Conservation (phyloP, 805 yeast genomes). For the Soucietia sequanensis region DNA sequence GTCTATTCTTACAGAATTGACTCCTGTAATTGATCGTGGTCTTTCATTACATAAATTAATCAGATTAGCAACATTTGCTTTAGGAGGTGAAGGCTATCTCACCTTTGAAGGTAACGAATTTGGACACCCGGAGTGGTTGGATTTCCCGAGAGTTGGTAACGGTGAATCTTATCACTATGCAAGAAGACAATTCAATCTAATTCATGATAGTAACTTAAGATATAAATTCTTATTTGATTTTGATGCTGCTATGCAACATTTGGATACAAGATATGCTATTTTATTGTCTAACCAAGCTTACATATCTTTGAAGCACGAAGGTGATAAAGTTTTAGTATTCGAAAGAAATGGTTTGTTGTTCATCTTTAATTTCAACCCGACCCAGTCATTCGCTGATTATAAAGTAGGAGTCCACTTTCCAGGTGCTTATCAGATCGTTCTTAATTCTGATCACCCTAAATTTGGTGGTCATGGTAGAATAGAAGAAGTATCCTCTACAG, state of each 20-base stretch:
- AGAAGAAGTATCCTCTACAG: constrained; percentile 39
- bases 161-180: constrained; percentile 89
- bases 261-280: constrained; percentile 73
- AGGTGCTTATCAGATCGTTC: constrained; percentile 72
- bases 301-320: constrained; percentile 83
- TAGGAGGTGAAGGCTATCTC: constrained; percentile 97
- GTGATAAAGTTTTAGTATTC: constrained; percentile 83
- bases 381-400: constrained; percentile 79
- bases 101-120: constrained; percentile 98
- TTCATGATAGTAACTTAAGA: constrained; percentile 75
- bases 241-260: constrained; percentile 79
- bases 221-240: constrained; percentile 78
- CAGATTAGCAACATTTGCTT: constrained; percentile 76
- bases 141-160: constrained; percentile 91
- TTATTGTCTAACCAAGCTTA: constrained; percentile 70
- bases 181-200: constrained; percentile 88
- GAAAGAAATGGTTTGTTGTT: constrained; percentile 86
- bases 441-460: constrained; percentile 67
- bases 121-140: constrained; percentile 99
- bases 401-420: constrained; percentile 83
- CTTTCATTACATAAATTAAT: constrained; percentile 88
- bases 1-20: constrained; percentile 71
- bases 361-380: constrained; percentile 88
- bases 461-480: constrained; percentile 85
- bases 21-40: constrained; percentile 85